phyloP scores from a whole-genome alignment of 192 early-diverging fungal species.

The Funneliformis mosseae region DNA sequence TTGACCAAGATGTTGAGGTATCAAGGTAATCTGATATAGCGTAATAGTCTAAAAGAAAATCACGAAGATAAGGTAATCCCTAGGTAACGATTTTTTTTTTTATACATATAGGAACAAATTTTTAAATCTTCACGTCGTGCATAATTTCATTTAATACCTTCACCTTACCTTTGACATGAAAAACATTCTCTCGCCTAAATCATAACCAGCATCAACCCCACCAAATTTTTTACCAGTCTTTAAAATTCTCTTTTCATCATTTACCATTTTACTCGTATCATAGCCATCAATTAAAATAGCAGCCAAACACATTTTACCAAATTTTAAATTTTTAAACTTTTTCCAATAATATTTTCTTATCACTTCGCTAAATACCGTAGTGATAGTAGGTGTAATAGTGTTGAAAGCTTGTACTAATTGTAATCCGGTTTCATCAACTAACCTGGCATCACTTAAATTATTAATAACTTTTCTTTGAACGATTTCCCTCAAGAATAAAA shows the following conservation, averaged over 20 bases:
- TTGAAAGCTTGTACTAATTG: constrained; percentile 12
- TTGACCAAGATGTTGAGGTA: constrained; percentile 12
- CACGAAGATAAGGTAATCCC: constrained; percentile 19
- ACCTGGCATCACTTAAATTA: background rate
- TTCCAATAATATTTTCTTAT: constrained; percentile 21
- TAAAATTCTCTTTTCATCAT: constrained; percentile 3
- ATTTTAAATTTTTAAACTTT: constrained; percentile 1
- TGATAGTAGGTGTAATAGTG: background rate
- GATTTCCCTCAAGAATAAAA: constrained; percentile 14
- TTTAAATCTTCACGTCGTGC: too few species aligned
- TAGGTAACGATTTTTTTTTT: background rate
- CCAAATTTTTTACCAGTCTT: background rate
- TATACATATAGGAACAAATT: too few species aligned
- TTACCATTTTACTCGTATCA: background rate
- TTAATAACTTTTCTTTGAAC: constrained; percentile 13
- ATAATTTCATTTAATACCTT: too few species aligned
- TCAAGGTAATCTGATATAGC: constrained; percentile 4
- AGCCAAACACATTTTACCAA: constrained; percentile 25
- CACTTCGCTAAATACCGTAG: background rate
- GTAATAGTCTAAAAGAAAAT: constrained; percentile 30
- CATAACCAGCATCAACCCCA: background rate
- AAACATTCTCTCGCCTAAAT: constrained; percentile 17
- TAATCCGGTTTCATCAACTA: constrained; percentile 11
- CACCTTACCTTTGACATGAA: constrained; percentile 12
- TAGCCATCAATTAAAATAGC: constrained; percentile 11